Evolutionary conservation across 768 basidiomycete genomes (phyloP), one percentile per base, ranked within the genome.

Genomic region (Pleurotus platypus): DNA sequence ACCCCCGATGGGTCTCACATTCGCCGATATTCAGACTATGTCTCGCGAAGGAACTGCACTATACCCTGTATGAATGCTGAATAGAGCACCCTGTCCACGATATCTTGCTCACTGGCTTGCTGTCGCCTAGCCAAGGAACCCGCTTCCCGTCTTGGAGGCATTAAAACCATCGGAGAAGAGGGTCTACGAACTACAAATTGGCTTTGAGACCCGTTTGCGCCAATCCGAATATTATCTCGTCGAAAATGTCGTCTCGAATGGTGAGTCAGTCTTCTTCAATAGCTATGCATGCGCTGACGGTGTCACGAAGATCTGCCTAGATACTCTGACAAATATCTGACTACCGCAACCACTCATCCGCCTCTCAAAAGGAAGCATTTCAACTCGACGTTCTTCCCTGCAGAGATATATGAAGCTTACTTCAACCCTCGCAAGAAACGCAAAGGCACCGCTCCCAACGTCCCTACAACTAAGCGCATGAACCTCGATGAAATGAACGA

Each of bases 271-370:
- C 7, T 22, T 30, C 8, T 18, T 56, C 15, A 42, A 26, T 37
- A 11, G 7, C 15, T 13, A 79, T 80, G 55, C 12, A 24, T 30
- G 42, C n/a, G 37, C 27, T 37, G 7, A 57, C 37, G 51, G 27
- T 40, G 27, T 15, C 47, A 46, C 16, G 16, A 60, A 90, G 92
- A 91, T 43, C 71, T 93, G 3, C 83, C 87, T 43, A 84, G 89
- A 26, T 94, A 92, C 67, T 91, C 90, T 15, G 92, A 94, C 70
- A 90, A 89, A 70, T 92, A 92, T 67, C 80, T 86, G 5, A 83
- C 86, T 2, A 84, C 84, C 6, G 68, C 75, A 5, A 65, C 78
- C 5, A 78, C 80, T 1, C 85, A 85, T 57, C 89, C 90, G 9
- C 74, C 80, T 39, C 75, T 94, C 58, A 88, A 86, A 66, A 78